Conservation (phyloP, 176 grass and related monocot genomes). For the Pharus latifolius region DNA sequence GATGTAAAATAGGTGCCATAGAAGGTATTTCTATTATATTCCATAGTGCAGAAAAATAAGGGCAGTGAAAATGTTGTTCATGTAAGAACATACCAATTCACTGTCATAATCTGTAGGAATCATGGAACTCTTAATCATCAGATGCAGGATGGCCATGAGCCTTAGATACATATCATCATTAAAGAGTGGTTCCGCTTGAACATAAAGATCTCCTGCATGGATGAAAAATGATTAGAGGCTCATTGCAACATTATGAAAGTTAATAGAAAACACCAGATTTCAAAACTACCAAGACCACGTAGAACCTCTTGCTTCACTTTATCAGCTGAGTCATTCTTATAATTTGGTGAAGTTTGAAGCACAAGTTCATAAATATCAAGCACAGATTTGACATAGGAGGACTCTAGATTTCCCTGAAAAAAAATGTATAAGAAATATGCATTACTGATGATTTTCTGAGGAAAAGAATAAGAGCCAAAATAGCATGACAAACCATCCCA, state of each 20-base stretch:
- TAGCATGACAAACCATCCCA: too few relatives aligned
- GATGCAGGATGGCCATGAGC: conserved; percentile 68
- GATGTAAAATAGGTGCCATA: background rate
- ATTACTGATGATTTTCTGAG: background rate
- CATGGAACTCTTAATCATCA: conserved; percentile 71
- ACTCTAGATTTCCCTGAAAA: conserved; percentile 80
- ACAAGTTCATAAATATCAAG: conserved; percentile 94
- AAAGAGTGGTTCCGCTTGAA: conserved; percentile 75
- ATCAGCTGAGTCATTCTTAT: conserved; percentile 66
- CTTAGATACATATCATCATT: conserved; percentile 87
- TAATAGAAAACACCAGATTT: background rate
- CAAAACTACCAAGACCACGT: conserved; percentile 77
- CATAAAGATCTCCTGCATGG: conserved; percentile 81
- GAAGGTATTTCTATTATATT: background rate
- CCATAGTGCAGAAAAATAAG: background rate
- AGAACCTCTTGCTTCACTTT: conserved; percentile 99
- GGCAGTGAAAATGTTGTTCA: background rate
- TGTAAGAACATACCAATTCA: conserved; percentile 58
- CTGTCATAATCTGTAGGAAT: conserved; percentile 63
- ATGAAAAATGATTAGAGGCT: conserved; percentile 24
- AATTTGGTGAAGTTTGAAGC: conserved; percentile 87
- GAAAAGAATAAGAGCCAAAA: background rate
- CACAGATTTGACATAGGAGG: conserved; percentile 76
- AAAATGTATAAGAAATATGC: conserved; percentile 15
- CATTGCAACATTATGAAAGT: conserved; percentile 8